Evolutionary conservation across 208 protist genomes (phyloP).

Genomic region (Leishmania amazonensis): DNA sequence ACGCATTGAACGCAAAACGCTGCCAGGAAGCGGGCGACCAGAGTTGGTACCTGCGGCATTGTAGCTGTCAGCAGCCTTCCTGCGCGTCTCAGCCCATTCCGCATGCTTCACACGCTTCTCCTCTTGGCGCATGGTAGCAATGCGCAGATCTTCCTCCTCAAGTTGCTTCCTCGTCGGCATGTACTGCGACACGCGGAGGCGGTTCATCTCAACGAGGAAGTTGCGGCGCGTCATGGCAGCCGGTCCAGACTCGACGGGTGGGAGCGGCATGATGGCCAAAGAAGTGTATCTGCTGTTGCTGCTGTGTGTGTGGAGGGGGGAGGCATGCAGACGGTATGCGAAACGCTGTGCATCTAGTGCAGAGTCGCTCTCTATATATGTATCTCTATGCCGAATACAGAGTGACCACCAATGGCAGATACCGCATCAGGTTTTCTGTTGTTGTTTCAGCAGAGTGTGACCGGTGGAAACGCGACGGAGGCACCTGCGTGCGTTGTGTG

Average conservation of each 20-base stretch:
- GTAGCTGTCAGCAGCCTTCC: slow-evolving; percentile 18
- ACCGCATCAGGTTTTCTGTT: too few species aligned
- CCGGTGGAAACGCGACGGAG: not conserved
- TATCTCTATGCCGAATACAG: not conserved
- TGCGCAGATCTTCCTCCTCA: slow-evolving; percentile 65
- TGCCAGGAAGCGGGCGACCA: slow-evolving; percentile 64
- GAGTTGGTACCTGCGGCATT: not conserved
- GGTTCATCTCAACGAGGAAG: slow-evolving; percentile 85
- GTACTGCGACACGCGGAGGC: slow-evolving; percentile 53
- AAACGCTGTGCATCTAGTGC: not conserved
- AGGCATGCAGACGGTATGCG: not conserved
- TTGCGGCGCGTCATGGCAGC: slow-evolving; percentile 74
- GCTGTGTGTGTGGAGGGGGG: not conserved
- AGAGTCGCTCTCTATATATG: not conserved
- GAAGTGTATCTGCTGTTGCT: not conserved
- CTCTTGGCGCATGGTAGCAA: slow-evolving; percentile 46
- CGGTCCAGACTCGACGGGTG: slow-evolving; percentile 60
- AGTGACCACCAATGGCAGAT: not conserved
- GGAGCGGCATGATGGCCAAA: slow-evolving; percentile 29
- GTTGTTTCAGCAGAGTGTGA: not conserved
- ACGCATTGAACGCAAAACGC: slow-evolving; percentile 42
- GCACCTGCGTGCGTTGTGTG: not conserved
- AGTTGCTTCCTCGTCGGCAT: slow-evolving; percentile 53
- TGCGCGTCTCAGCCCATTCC: slow-evolving; percentile 38
- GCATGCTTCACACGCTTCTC: slow-evolving; percentile 50